Conservation (phyloP, 1,284 basidiomycete species). For the Sanghuangporus sanghuang region DNA sequence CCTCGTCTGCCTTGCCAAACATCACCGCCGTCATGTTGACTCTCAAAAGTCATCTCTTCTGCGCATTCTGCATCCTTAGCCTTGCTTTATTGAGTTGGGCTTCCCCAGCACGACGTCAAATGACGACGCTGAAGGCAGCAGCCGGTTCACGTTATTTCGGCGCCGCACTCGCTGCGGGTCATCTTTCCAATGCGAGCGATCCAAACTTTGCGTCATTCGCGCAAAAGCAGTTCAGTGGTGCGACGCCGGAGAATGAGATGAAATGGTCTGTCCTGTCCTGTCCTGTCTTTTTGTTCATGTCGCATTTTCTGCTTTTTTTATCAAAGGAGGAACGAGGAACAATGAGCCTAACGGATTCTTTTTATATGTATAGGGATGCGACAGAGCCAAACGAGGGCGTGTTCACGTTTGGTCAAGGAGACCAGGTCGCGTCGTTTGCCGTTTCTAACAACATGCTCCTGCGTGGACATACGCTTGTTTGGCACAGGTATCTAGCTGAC, state of each 20-base stretch:
- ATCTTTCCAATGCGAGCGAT: slow-evolving; percentile 13
- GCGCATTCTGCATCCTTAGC: background rate
- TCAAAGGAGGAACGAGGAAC: background rate
- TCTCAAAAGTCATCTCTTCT: background rate
- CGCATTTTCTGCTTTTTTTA: background rate
- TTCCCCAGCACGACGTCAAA: background rate
- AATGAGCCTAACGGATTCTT: background rate
- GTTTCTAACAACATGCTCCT: slow-evolving; percentile 37
- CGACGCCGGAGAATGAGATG: slow-evolving; percentile 20
- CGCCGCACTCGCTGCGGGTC: slow-evolving; percentile 12
- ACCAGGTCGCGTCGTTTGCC: slow-evolving; percentile 43
- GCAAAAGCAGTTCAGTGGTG: slow-evolving; percentile 14
- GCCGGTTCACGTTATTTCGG: slow-evolving; percentile 17
- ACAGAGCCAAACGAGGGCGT: slow-evolving; percentile 45
- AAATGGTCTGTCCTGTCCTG: slow-evolving; percentile 14
- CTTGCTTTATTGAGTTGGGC: background rate
- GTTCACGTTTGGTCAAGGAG: slow-evolving; percentile 43
- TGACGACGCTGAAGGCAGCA: slow-evolving; percentile 13
- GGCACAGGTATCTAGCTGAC: slow-evolving; percentile 49
- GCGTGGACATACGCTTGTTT: slow-evolving; percentile 49
- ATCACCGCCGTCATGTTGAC: background rate
- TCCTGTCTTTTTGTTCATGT: background rate
- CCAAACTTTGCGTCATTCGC: slow-evolving; percentile 9
- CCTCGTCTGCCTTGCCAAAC: background rate
- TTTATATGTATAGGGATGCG: slow-evolving; percentile 31